phyloP scores from a whole-genome alignment of 2,329 filamentous ascomycete genomes.

The Cercospora sp. region DNA sequence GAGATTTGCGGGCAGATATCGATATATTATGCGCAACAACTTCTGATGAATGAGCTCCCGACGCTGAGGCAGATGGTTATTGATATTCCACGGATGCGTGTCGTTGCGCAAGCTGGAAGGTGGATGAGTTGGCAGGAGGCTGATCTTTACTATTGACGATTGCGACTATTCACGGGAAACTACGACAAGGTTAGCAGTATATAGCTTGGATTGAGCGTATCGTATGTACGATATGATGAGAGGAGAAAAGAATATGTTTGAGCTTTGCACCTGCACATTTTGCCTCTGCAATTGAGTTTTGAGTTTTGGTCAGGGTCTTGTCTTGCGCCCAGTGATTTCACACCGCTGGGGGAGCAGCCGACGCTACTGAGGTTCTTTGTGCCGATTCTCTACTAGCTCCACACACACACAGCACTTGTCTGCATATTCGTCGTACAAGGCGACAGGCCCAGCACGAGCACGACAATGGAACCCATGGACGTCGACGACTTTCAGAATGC shows the following conservation, averaged over 20 bases:
- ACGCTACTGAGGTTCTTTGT: constrained; percentile 1
- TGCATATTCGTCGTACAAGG: constrained; percentile 13
- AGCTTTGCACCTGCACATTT: not conserved
- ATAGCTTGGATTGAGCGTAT: not conserved
- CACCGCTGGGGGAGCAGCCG: not conserved
- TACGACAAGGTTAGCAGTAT: not conserved
- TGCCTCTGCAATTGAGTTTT: constrained; percentile 1
- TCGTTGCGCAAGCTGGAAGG: not conserved
- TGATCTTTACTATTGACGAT: no score
- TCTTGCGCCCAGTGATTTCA: not conserved
- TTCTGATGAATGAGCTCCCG: not conserved
- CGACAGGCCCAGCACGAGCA: constrained; percentile 3
- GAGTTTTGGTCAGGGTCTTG: not conserved
- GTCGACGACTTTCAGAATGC: constrained; percentile 39
- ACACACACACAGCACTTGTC: constrained; percentile 6
- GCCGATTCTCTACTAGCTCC: constrained; percentile 13
- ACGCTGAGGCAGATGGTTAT: not conserved
- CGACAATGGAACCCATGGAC: constrained; percentile 23
- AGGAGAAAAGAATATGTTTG: not conserved
- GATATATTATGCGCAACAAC: not conserved
- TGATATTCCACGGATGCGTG: not conserved
- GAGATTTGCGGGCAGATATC: no score
- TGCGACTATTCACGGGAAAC: no score
- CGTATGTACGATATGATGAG: not conserved
- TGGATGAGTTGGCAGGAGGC: no score